Base-by-base conservation (phyloP, 2,329 filamentous ascomycete species). In the Aureobasidium sp. region DNA sequence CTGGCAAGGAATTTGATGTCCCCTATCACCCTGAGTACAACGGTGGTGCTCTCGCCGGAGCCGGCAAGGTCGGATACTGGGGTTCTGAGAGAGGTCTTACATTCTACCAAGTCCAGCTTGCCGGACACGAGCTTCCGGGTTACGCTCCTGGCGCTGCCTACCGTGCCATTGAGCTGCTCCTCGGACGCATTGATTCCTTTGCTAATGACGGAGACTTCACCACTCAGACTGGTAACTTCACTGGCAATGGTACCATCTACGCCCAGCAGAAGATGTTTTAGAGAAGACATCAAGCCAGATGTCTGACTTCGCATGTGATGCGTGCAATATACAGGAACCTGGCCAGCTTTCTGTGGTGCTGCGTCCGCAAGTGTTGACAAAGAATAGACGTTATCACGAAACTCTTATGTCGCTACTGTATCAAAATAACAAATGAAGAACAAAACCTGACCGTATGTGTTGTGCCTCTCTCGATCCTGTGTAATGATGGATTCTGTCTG, bases 121-220 rank as follows among this genome's bases (percentile, higher is more conserved):
- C 70, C 13, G 71, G 70, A 0, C 71, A 72, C 62, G 66, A 66
- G 13, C 44, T 63, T 17, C 61, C 61, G 3, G 51, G 53, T 7
- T 63, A 59, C 41, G 46, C 46, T n/a, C 53, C 61, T 43, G 60
- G 60, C 15, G 87, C 85, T 0, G 82, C 86, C 0, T 90, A 88
- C 71, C 78, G 89, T 39, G 86, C 89, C 63, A 71, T 94, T 24
- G 89, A 94, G 78, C 87, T 88, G 68, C 72, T 94, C 67, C 78
- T 95, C 1, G 90, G 90, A 0, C 77, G 88, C 37, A 84, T 92
- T 15, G 75, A 82, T 4, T 83, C 78, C 64, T 69, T 90, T 66
- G 73, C 68, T 1, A 74, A 73, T 59, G 57, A 65, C 4, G 69
- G 68, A 6, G 71, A 73, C 61, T 75, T 74, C 46, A 73, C 73